Base-by-base conservation (phyloP, 176 grass and related monocot species). In the Leersia perrieri region DNA sequence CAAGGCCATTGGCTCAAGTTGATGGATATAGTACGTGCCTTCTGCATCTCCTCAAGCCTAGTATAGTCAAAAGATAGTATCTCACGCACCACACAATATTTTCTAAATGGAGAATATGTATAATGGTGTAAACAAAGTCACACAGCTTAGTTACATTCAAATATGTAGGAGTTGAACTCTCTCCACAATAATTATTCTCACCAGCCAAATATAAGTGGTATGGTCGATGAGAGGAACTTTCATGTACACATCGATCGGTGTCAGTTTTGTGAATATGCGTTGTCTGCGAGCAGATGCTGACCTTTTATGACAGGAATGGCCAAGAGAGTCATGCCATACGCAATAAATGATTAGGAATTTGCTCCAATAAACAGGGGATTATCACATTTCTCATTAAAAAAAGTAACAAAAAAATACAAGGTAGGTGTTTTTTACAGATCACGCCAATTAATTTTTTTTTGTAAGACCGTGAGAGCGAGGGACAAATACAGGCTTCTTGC, bases 171-270 rank as follows among this genome's bases (percentile, higher is more conserved):
- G 42, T 66, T 55, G 16, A 85, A 55, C 63, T 57, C 58, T 44
- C 38, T 41, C 38, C 60, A 40, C 33, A 10, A 4, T n/a, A 58
- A 15, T 32, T 72, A 20, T 73, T 65, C 26, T 22, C 29, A 72
- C 76, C 60, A 79, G 31, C 70, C 18, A 40, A 79, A 73, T 66
- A 66, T 40, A 79, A 80, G 72, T 33, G 41, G 76, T 20, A 49
- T 10, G 33, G 38, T 44, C 7, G 3, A 66, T 5, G 18, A 25
- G 18, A 61, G 10, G 15, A 69, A 44, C 20, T 60, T 22, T 33
- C 68, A 14, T 36, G 25, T 3, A 27, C 3, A 80, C 62, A 25
- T 55, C 20, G 34, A 66, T 11, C 18, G 12, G 36, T 72, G 68
- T 66, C 41, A 23, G 13, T 33, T 74, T 65, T 42, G 68, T 13